A percentile compares a stretch with the other conserved stretches of the same genome.
These are phyloP conservation scores for Phytopythium delawarense DNA, from an alignment of 352 stramenopile genomes.

Conservation along the genomic window DNA sequence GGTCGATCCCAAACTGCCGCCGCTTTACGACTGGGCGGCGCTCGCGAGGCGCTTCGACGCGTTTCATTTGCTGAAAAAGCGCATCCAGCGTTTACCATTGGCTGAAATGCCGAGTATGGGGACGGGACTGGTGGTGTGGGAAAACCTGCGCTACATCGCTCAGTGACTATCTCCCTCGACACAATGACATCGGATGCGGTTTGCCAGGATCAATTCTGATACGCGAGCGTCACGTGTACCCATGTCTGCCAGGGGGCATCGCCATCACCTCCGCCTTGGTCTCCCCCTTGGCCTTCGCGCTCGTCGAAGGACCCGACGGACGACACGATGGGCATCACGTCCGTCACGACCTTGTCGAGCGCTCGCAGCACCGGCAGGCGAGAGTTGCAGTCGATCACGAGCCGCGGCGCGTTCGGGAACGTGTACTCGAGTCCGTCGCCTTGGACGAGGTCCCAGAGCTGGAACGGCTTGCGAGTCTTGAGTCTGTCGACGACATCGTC, in stretches of 20 bases:
- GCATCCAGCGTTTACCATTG: background rate
- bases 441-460: slow-evolving; percentile 55
- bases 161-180: background rate
- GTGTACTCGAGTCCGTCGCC: slow-evolving; percentile 51
- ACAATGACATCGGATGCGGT: background rate
- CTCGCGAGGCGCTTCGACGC: background rate
- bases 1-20: slow-evolving; percentile 4
- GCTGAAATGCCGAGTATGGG: background rate
- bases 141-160: background rate
- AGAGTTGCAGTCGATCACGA: slow-evolving; percentile 57
- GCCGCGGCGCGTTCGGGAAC: slow-evolving; percentile 44
- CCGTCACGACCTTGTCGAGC: slow-evolving; percentile 70
- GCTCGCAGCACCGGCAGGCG: slow-evolving; percentile 47
- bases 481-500: slow-evolving; percentile 23
- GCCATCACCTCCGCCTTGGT: background rate
- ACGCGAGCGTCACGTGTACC: slow-evolving; percentile 38
- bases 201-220: slow-evolving; percentile 7
- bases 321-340: slow-evolving; percentile 65
- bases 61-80: background rate
- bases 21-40: slow-evolving; percentile 6
- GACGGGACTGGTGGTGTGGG: background rate
- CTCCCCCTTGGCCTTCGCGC: background rate
- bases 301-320: slow-evolving; percentile 35
- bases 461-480: slow-evolving; percentile 26
- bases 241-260: slow-evolving; percentile 21